phyloP scores from a whole-genome alignment of 1,284 basidiomycete species.

The Sutorius eximius region DNA sequence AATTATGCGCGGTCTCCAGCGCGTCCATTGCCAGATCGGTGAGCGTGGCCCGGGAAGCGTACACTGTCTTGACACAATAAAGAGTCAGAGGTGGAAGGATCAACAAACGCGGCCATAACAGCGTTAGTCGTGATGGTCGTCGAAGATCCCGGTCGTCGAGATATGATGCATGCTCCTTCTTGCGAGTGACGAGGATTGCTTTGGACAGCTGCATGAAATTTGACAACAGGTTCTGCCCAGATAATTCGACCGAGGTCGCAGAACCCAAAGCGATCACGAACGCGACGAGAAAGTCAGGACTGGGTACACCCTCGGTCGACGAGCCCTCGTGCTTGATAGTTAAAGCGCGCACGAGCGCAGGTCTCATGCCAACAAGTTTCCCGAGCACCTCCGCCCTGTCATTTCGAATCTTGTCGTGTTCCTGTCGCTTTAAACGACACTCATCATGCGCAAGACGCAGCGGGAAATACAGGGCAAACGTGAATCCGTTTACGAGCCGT shows the following conservation, averaged over 20 bases:
- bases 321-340: conserved; percentile 5
- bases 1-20: conserved; percentile 70
- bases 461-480: conserved; percentile 23
- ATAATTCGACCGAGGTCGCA: conserved; percentile 14
- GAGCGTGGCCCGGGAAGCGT: conserved; percentile 52
- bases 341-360: conserved; percentile 38
- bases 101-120: conserved; percentile 68
- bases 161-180: conserved; percentile 32
- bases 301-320: background rate
- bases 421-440: conserved; percentile 56
- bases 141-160: conserved; percentile 43
- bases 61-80: conserved; percentile 48
- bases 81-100: conserved; percentile 62
- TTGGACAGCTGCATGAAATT: conserved; percentile 27
- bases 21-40: conserved; percentile 60
- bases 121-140: conserved; percentile 58
- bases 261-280: conserved; percentile 21
- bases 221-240: conserved; percentile 17
- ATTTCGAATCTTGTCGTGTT: conserved; percentile 61
- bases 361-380: conserved; percentile 53
- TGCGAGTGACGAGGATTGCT: conserved; percentile 27
- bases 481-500: conserved; percentile 13
- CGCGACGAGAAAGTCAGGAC: conserved; percentile 19
- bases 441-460: conserved; percentile 57
- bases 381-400: conserved; percentile 65